Evolutionary conservation across 1,284 basidiomycete genomes (phyloP).

Genomic region (Sutorius eximius): DNA sequence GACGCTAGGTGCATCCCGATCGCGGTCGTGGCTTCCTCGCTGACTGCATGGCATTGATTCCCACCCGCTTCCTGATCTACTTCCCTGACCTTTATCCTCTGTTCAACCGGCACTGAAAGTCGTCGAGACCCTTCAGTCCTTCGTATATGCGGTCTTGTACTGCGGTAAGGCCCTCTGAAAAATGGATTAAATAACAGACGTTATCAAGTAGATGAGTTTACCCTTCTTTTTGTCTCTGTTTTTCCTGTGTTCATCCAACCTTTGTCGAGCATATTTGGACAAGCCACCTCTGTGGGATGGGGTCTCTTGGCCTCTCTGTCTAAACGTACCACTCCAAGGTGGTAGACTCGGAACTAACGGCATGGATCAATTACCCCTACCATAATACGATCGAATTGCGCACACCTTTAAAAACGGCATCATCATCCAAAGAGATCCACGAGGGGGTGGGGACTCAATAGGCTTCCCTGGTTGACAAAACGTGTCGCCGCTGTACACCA

Average conservation of each 20-base stretch:
- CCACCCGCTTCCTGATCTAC: slow-evolving; percentile 45
- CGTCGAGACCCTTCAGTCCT: slow-evolving; percentile 34
- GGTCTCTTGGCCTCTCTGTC: slow-evolving; percentile 84
- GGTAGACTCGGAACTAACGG: slow-evolving; percentile 76
- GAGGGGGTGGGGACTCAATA: slow-evolving; percentile 70
- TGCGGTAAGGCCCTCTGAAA: slow-evolving; percentile 30
- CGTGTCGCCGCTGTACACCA: slow-evolving; percentile 56
- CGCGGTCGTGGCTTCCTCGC: slow-evolving; percentile 53
- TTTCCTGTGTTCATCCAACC: slow-evolving; percentile 75
- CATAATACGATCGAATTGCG: neutral
- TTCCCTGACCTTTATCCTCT: slow-evolving; percentile 37
- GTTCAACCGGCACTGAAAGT: slow-evolving; percentile 39
- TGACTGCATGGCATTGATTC: slow-evolving; percentile 71
- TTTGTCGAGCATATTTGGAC: slow-evolving; percentile 67
- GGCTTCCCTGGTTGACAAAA: slow-evolving; percentile 75
- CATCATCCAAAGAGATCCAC: slow-evolving; percentile 71
- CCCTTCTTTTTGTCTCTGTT: slow-evolving; percentile 65
- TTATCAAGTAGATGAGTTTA: slow-evolving; percentile 15
- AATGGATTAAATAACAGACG: neutral
- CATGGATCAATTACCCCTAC: neutral
- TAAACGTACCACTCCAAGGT: slow-evolving; percentile 53
- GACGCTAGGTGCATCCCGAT: slow-evolving; percentile 80
- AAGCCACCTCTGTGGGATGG: slow-evolving; percentile 92
- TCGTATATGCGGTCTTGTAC: slow-evolving; percentile 23
- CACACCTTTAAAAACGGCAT: slow-evolving; percentile 81